Evolutionary conservation across 2,329 filamentous ascomycete genomes (phyloP).

Genomic region (Fusarium multiceps): DNA sequence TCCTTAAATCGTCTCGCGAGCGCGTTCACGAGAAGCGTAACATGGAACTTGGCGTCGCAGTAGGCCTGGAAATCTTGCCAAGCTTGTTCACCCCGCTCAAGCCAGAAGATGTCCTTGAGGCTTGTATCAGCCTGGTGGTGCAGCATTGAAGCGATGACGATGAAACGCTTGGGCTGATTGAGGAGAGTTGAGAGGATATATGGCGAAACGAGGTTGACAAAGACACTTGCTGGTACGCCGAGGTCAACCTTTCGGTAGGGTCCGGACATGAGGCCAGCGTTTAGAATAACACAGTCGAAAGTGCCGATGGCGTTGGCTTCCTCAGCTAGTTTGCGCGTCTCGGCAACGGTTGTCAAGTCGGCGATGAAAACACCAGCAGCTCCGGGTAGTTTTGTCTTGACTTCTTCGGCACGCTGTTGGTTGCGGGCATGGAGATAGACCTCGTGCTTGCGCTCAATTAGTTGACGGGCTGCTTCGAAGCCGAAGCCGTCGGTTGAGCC

Average conservation of each 20-base stretch:
- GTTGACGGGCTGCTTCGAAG: conserved; percentile 39
- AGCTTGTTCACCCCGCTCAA: conserved; percentile 24
- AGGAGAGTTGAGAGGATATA: conserved; percentile 41
- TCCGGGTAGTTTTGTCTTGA: conserved; percentile 24
- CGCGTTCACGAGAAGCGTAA: conserved; percentile 38
- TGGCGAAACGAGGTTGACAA: conserved; percentile 39
- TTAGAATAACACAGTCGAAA: conserved; percentile 38
- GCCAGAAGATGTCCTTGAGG: conserved; percentile 37
- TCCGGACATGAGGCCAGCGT: conserved; percentile 36
- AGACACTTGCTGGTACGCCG: conserved; percentile 33
- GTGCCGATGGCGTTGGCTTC: conserved; percentile 37
- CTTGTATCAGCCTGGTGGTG: conserved; percentile 31
- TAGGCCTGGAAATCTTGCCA: conserved; percentile 38
- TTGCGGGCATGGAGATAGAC: conserved; percentile 42
- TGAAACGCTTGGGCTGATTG: conserved; percentile 32
- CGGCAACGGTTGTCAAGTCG: conserved; percentile 35
- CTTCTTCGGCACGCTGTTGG: conserved; percentile 34
- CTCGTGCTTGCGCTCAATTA: conserved; percentile 35
- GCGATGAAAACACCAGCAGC: conserved; percentile 34
- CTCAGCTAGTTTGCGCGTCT: conserved; percentile 37
- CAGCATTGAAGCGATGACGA: conserved; percentile 34
- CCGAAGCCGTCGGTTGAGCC: conserved; percentile 44
- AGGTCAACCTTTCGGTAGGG: conserved; percentile 33
- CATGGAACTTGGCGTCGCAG: conserved; percentile 39
- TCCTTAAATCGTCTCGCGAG: conserved; percentile 31